Percentiles rank a stretch among this genome's conserved stretches.
phyloP scores from a whole-genome alignment of 73 alveolate species.

The Tetrahymena elliotti region DNA sequence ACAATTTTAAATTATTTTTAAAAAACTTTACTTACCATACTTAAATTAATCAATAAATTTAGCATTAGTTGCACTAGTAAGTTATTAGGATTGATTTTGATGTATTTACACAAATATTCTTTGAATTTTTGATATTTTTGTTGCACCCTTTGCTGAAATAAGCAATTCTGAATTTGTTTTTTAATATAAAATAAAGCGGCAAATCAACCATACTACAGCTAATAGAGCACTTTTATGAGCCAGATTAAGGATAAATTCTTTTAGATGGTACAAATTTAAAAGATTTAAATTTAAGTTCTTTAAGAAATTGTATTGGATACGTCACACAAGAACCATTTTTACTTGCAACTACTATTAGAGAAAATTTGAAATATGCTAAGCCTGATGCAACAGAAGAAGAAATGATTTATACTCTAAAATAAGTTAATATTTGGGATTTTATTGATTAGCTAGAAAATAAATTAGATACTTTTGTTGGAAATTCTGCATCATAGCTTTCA shows the following conservation, averaged over 20 bases:
- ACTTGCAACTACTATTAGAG: constrained; percentile 55
- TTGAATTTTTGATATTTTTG: no score
- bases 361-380: constrained; percentile 57
- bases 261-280: constrained; percentile 53
- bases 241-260: constrained; percentile 53
- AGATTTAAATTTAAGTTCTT: constrained; percentile 6
- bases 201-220: constrained; percentile 77
- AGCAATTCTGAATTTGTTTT: no score
- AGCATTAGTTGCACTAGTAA: no score
- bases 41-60: no score
- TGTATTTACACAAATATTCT: no score
- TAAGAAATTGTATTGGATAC: constrained; percentile 64
- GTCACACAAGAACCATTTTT: constrained; percentile 83
- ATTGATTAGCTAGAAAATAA: not conserved
- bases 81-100: no score
- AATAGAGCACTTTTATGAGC: constrained; percentile 80
- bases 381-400: constrained; percentile 72
- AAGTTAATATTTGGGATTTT: constrained; percentile 49
- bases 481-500: constrained; percentile 13
- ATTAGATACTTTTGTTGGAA: constrained; percentile 10
- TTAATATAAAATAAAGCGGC: constrained; percentile 48
- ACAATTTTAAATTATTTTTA: no score
- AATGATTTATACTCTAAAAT: constrained; percentile 55
- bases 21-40: no score
- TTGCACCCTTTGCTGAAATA: no score